phyloP scores from a whole-genome alignment of 192 early-diverging fungal species.

The Coemansia sp. region DNA sequence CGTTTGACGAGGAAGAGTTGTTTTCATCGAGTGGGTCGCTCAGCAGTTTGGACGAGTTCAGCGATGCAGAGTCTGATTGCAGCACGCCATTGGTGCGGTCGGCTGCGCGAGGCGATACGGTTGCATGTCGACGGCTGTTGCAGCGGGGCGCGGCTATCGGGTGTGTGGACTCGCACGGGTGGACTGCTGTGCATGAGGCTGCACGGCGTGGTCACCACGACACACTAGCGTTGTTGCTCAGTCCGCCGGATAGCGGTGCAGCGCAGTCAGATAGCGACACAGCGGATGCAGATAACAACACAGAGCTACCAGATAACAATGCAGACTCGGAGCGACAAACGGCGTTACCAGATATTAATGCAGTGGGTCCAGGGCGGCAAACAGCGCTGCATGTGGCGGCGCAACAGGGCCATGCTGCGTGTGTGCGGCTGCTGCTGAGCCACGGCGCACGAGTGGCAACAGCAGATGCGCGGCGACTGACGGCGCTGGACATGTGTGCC shows the following conservation, averaged over 20 bases:
- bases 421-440: conserved; percentile 37
- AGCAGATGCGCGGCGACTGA: conserved; percentile 38
- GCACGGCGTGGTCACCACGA: conserved; percentile 27
- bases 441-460: conserved; percentile 33
- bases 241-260: conserved; percentile 13
- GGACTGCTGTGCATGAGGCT: conserved; percentile 46
- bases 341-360: conserved; percentile 39
- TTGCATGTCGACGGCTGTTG: conserved; percentile 39
- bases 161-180: conserved; percentile 32
- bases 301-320: too few species aligned
- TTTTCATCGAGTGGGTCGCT: conserved; percentile 50
- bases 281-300: too few species aligned
- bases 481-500: conserved; percentile 46
- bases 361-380: conserved; percentile 20
- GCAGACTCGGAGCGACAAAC: too few species aligned
- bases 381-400: conserved; percentile 49
- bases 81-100: conserved; percentile 43
- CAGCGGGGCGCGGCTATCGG: conserved; percentile 35
- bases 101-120: conserved; percentile 40
- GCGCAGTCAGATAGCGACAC: too few species aligned
- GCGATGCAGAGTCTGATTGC: conserved; percentile 20
- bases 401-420: conserved; percentile 21
- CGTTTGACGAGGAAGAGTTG: conserved; percentile 48
- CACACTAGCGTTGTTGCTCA: conserved; percentile 34
- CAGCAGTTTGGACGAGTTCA: conserved; percentile 52